Conservation (phyloP, 306 rosid genomes). For the Canavalia gladiata region DNA sequence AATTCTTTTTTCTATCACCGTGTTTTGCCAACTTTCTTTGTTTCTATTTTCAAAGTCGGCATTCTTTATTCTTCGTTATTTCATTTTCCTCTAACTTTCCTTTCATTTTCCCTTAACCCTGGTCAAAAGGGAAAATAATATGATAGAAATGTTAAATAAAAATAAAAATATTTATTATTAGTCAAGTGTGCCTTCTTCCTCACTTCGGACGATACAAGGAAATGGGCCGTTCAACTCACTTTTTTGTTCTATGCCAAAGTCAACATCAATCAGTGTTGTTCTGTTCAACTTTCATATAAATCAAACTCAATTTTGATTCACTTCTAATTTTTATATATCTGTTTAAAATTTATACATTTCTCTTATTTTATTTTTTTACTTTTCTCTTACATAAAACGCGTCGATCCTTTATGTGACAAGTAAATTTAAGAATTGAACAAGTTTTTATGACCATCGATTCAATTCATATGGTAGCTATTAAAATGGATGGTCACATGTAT, state of each 20-base stretch:
- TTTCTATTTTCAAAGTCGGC: not conserved
- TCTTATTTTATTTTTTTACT: no score
- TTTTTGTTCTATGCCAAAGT: not conserved
- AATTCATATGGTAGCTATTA: no score
- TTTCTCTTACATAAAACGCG: no score
- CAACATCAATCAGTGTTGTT: not conserved
- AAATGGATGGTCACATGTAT: no score
- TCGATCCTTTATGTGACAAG: no score
- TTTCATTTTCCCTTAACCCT: not conserved
- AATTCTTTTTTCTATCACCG: not conserved
- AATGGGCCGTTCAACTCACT: not conserved
- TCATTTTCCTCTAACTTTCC: not conserved
- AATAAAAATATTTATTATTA: no score
- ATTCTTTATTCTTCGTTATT: not conserved
- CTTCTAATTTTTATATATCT: no score
- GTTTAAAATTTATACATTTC: no score
- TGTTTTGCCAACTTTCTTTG: not conserved
- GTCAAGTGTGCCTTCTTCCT: not conserved
- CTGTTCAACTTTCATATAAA: not conserved
- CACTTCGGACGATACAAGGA: not conserved
- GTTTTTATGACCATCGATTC: no score
- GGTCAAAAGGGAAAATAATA: no score
- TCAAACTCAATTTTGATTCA: not conserved
- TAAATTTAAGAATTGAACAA: no score
- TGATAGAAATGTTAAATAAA: no score